Conservation (phyloP, 2,329 filamentous ascomycete genomes). For the Alternaria consortialis region DNA sequence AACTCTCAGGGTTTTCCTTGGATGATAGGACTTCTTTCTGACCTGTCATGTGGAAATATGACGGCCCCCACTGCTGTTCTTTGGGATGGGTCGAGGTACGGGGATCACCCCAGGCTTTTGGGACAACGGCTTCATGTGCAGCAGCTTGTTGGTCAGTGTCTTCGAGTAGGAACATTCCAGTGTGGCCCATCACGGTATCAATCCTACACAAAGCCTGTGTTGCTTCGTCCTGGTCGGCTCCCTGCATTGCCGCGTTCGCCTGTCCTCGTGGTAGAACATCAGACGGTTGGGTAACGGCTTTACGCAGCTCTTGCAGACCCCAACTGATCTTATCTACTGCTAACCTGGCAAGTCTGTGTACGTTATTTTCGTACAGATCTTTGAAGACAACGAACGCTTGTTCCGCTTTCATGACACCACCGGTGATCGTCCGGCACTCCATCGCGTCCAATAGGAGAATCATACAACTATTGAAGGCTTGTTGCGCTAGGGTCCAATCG, state of each 20-base stretch:
- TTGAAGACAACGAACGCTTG: conserved; percentile 55
- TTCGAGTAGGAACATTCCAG: conserved; percentile 59
- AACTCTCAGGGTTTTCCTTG: conserved; percentile 7
- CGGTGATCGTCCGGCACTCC: conserved; percentile 51
- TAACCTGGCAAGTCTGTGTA: conserved; percentile 57
- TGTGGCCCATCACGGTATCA: conserved; percentile 58
- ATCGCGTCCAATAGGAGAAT: conserved; percentile 58
- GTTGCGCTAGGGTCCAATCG: conserved; percentile 60
- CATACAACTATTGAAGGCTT: conserved; percentile 62
- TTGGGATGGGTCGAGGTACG: not conserved
- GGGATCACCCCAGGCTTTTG: conserved; percentile 40
- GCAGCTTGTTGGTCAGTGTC: conserved; percentile 55
- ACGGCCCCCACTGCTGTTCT: conserved; percentile 21
- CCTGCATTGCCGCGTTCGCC: conserved; percentile 15
- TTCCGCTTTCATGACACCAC: conserved; percentile 45
- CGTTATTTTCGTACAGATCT: conserved; percentile 53
- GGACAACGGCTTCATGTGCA: conserved; percentile 43
- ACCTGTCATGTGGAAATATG: not conserved
- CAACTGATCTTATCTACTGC: conserved; percentile 54
- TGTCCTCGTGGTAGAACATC: conserved; percentile 15
- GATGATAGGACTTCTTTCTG: not conserved
- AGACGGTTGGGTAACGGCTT: conserved; percentile 16
- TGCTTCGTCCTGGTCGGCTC: conserved; percentile 22
- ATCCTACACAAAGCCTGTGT: conserved; percentile 19
- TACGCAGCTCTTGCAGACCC: conserved; percentile 35